Evolutionary conservation across 2,329 filamentous ascomycete genomes (phyloP).

Genomic region (Claviceps fusiformis): DNA sequence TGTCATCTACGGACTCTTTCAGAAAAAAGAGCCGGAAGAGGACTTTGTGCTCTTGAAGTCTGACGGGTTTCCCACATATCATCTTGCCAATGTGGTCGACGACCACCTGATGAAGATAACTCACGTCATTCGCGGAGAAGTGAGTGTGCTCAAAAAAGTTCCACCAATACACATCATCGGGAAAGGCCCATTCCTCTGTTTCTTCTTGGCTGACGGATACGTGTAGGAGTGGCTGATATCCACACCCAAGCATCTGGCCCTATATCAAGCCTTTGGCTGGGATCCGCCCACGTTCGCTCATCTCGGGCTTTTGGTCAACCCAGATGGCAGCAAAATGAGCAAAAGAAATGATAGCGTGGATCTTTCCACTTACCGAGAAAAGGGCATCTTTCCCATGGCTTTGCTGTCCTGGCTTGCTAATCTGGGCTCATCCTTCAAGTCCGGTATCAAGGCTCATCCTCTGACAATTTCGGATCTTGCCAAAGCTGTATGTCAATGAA

Average conservation of each 20-base stretch:
- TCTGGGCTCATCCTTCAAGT: conserved; percentile 30
- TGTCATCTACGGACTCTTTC: conserved; percentile 61
- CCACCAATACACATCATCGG: neutral
- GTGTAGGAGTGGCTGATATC: conserved; percentile 84
- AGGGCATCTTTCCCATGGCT: conserved; percentile 33
- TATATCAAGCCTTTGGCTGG: conserved; percentile 74
- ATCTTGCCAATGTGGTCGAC: conserved; percentile 93
- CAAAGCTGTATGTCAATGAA: conserved; percentile 38
- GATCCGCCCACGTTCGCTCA: conserved; percentile 63
- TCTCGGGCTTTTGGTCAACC: conserved; percentile 59
- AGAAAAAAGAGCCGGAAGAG: conserved; percentile 44
- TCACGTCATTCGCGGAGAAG: conserved; percentile 80
- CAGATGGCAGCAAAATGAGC: conserved; percentile 63
- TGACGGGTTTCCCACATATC: conserved; percentile 89
- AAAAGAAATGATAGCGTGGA: conserved; percentile 55
- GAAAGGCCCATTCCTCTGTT: neutral
- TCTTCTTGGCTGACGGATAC: neutral
- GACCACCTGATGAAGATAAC: conserved; percentile 93
- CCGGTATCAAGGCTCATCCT: conserved; percentile 12
- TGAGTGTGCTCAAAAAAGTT: conserved; percentile 21
- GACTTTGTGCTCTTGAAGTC: conserved; percentile 86
- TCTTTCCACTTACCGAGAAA: conserved; percentile 35
- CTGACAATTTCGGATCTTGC: conserved; percentile 54
- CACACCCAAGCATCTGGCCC: conserved; percentile 56
- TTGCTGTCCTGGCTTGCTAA: conserved; percentile 73